Base-by-base conservation (phyloP, 2,329 filamentous ascomycete genomes). In the Stenocarpella maydis region DNA sequence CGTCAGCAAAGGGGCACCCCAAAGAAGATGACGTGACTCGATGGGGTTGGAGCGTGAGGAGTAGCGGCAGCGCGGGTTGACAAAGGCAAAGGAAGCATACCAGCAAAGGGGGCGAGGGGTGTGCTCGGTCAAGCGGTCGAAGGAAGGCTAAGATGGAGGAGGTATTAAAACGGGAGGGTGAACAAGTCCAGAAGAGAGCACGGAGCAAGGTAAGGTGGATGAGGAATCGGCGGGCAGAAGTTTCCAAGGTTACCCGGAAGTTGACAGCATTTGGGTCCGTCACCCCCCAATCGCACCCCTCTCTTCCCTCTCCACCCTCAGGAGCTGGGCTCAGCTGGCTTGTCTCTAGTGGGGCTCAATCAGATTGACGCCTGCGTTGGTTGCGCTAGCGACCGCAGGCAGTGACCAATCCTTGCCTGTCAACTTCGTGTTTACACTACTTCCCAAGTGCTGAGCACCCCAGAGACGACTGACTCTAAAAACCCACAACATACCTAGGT, bases 21-120 rank as follows among this genome's bases (percentile, higher is more conserved):
- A 24, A 21, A 19, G 39, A 31, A 34, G 41, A 69, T 71, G 69
- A 69, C 69, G 69, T 69, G 69, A 69, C 69, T 58, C 24, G 26
- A 53, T 9, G 53, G 53, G 49, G n/a, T 21, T 31, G 43, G 37
- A 63, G 58, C 43, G 37, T 34, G 28, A 63, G 58, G 15, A 21
- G 58, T 31, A 37, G 58, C 28, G 31, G 34, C 24, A 41, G 43
- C 31, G 43, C 37, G 58, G 31, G n/a, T n/a, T 19, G 9, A 54
- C 31, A 45, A 43, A 14, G 28, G 41, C 54, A 24, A 21, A 45
- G 49, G 55, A 49, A 37, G 28, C 67, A 47, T 66, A 71, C 69
- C 69, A 63, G 67, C 41, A 55, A 66, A 34, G 26, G 50, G 34
- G 63, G 53, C 47, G 31, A 31, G 8, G 31, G 31, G 4, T 31